A percentile compares a stretch with the other conserved stretches of the same genome.
Conservation (phyloP, 2,329 filamentous ascomycete species). For the Claviceps pazoutovae region DNA sequence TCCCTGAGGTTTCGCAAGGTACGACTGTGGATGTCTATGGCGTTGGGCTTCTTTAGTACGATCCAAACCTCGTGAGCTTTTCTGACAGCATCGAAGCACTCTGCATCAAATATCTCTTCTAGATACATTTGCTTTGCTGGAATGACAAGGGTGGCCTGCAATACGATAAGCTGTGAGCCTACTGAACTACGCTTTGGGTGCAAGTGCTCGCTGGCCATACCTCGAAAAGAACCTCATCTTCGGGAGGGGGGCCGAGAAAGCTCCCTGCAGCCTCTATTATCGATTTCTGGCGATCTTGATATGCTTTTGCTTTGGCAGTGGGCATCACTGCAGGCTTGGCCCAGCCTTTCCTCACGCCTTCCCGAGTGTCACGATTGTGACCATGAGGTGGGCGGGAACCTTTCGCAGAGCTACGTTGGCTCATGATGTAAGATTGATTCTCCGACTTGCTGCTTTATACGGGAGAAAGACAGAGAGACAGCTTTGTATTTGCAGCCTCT, state of each 20-base stretch:
- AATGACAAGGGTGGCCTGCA: slow-evolving; percentile 15
- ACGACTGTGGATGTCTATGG: slow-evolving; percentile 15
- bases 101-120: slow-evolving; percentile 11
- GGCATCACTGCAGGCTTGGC: slow-evolving; percentile 3
- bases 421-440: not conserved
- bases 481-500: not conserved
- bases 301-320: slow-evolving; percentile 12
- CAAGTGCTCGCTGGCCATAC: slow-evolving; percentile 8
- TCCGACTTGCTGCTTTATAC: too few species aligned
- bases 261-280: slow-evolving; percentile 9
- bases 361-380: not conserved
- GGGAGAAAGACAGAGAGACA: not conserved
- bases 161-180: slow-evolving; percentile 4
- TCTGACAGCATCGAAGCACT: slow-evolving; percentile 16
- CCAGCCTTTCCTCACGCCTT: not conserved
- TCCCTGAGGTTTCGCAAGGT: slow-evolving; percentile 13
- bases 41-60: slow-evolving; percentile 9
- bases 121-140: slow-evolving; percentile 16
- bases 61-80: slow-evolving; percentile 19
- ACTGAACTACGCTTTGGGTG: not conserved
- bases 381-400: not conserved
- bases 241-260: slow-evolving; percentile 14
- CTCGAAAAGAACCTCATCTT: slow-evolving; percentile 11
- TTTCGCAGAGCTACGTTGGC: not conserved
- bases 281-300: slow-evolving; percentile 9